Conservation (phyloP, 495 filamentous ascomycete species). For the Xylaria bambusicola region DNA sequence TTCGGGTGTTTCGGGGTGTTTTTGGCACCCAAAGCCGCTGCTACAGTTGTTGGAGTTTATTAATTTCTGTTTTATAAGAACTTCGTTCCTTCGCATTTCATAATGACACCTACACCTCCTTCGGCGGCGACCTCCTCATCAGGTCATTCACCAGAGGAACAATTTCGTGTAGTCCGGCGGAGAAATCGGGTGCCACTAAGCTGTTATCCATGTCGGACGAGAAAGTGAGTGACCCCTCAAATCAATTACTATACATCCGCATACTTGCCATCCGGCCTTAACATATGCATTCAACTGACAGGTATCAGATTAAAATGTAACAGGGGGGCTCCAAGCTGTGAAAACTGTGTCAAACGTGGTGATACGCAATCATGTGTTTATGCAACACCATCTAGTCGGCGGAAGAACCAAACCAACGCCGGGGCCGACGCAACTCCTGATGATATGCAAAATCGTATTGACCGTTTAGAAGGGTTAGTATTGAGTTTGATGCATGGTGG, state of each 20-base stretch:
- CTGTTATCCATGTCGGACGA: slow-evolving; percentile 88
- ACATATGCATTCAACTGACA: slow-evolving; percentile 27
- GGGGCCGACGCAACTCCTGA: slow-evolving; percentile 69
- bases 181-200: slow-evolving; percentile 93
- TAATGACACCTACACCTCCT: slow-evolving; percentile 89
- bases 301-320: slow-evolving; percentile 75
- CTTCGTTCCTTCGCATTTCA: slow-evolving; percentile 9
- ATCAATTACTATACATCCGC: slow-evolving; percentile 17
- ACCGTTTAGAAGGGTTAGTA: slow-evolving; percentile 92
- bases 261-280: slow-evolving; percentile 9
- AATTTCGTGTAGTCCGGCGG: slow-evolving; percentile 88
- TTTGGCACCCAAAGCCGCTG: too few species aligned
- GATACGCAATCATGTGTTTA: slow-evolving; percentile 87
- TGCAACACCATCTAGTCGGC: slow-evolving; percentile 74
- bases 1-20: too few species aligned
- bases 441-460: slow-evolving; percentile 99
- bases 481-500: slow-evolving; percentile 95
- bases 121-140: slow-evolving; percentile 77
- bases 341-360: slow-evolving; percentile 90
- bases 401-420: slow-evolving; percentile 64
- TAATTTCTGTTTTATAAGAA: not conserved
- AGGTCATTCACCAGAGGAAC: slow-evolving; percentile 78
- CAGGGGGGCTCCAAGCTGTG: slow-evolving; percentile 77
- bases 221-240: slow-evolving; percentile 75
- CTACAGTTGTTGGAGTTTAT: not conserved